Percentiles rank a stretch among this genome's conserved stretches.
These are phyloP conservation scores for Monosporozyma unispora DNA, from an alignment of 805 yeast species.

Conservation along the genomic window DNA sequence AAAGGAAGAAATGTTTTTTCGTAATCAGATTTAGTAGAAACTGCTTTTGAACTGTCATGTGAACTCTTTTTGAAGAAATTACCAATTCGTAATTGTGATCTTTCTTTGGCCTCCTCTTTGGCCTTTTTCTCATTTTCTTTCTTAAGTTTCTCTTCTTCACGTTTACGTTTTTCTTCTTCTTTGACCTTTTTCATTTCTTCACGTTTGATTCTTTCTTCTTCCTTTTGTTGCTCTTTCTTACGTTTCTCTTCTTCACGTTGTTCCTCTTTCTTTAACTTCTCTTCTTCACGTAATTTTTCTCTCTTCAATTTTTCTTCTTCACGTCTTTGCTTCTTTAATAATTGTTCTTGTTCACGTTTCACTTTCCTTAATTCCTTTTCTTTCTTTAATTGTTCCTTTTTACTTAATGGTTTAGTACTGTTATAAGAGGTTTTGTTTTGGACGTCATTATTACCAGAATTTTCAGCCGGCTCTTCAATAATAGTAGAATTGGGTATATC, in stretches of 20 bases:
- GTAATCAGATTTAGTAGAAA: slow-evolving; percentile 23
- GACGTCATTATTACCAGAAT: not conserved
- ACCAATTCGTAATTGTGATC: slow-evolving; percentile 32
- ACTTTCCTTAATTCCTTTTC: slow-evolving; percentile 8
- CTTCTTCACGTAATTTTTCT: slow-evolving; percentile 11
- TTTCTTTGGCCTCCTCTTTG: slow-evolving; percentile 29
- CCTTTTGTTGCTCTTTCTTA: slow-evolving; percentile 9
- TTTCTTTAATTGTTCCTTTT: not conserved
- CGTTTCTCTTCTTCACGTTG: slow-evolving; percentile 15
- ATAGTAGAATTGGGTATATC: too few relatives aligned
- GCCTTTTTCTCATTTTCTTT: slow-evolving; percentile 22
- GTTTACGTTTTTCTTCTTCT: slow-evolving; percentile 14
- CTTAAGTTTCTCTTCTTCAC: slow-evolving; percentile 13
- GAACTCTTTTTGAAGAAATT: slow-evolving; percentile 28
- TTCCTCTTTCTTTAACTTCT: slow-evolving; percentile 6
- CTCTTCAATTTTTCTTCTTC: slow-evolving; percentile 15
- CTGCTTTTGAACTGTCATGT: slow-evolving; percentile 19
- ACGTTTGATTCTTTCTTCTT: slow-evolving; percentile 27
- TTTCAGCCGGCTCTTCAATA: too few relatives aligned
- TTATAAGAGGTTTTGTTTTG: too few relatives aligned
- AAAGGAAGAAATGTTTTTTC: slow-evolving; percentile 31
- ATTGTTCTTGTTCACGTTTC: slow-evolving; percentile 12
- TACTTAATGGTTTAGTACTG: not conserved
- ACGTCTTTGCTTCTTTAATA: slow-evolving; percentile 4
- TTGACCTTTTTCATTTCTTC: slow-evolving; percentile 17